Evolutionary conservation across 2,329 filamentous ascomycete genomes (phyloP).

Genomic region (Colletotrichum musae): DNA sequence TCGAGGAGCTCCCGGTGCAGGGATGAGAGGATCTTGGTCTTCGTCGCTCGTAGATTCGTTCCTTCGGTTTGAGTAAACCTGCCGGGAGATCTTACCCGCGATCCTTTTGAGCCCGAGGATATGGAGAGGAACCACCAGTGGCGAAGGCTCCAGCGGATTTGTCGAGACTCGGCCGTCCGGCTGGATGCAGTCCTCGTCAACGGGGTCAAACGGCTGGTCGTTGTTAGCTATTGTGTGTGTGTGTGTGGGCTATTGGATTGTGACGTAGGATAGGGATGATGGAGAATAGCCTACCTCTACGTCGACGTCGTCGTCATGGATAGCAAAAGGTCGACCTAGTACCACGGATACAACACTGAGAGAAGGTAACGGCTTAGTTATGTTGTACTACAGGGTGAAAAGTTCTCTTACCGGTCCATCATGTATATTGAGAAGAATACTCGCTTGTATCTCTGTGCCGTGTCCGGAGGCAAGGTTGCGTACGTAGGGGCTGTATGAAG

Average conservation of each 20-base stretch:
- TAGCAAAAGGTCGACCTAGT: conserved; percentile 60
- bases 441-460: conserved; percentile 55
- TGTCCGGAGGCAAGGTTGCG: conserved; percentile 49
- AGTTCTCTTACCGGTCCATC: conserved; percentile 59
- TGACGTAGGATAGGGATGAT: too few species aligned
- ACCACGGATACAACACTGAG: conserved; percentile 59
- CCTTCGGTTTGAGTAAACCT: conserved; percentile 53
- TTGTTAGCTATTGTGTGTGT: too few species aligned
- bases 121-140: conserved; percentile 58
- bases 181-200: neutral
- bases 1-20: conserved; percentile 59
- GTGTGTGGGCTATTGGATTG: neutral
- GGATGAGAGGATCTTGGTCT: conserved; percentile 49
- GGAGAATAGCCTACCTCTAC: conserved; percentile 48
- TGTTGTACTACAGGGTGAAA: neutral
- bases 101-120: conserved; percentile 58
- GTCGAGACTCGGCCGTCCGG: conserved; percentile 27
- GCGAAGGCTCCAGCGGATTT: conserved; percentile 49
- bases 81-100: conserved; percentile 55
- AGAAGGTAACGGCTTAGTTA: neutral
- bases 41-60: conserved; percentile 39
- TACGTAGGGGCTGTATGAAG: conserved; percentile 56
- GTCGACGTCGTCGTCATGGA: conserved; percentile 62
- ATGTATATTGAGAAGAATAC: conserved; percentile 64
- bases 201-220: conserved; percentile 5